phyloP scores from a whole-genome alignment of 139 green algal species.

The Nannochloris sp. region DNA sequence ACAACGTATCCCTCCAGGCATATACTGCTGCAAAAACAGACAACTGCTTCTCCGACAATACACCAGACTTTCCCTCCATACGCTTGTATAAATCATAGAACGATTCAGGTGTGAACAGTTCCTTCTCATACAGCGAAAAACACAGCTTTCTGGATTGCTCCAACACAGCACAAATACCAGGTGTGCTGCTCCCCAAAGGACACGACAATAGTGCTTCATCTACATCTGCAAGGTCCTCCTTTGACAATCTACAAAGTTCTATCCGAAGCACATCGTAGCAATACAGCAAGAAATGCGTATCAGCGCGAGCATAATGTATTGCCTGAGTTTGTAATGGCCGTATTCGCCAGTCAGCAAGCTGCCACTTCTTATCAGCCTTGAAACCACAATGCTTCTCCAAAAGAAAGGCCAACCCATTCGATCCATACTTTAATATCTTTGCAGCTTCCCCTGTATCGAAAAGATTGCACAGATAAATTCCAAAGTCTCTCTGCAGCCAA shows the following conservation, averaged over 20 bases:
- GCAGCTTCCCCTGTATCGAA: constrained; percentile 89
- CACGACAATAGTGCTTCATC: constrained; percentile 3
- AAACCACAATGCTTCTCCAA: constrained; percentile 60
- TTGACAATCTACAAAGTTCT: constrained; percentile 9
- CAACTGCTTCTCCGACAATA: constrained; percentile 38
- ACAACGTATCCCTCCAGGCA: constrained; percentile 63
- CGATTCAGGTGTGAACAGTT: constrained; percentile 23
- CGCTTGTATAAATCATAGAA: constrained; percentile 20
- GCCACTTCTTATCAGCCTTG: constrained; percentile 64
- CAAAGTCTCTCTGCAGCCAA: constrained; percentile 87
- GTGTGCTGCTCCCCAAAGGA: neutral
- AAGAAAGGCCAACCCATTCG: constrained; percentile 60
- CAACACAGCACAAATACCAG: constrained; percentile 51
- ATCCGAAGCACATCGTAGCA: constrained; percentile 68
- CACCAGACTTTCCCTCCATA: constrained; percentile 3
- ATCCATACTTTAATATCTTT: constrained; percentile 21
- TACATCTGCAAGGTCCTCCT: constrained; percentile 6
- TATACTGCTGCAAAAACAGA: constrained; percentile 45
- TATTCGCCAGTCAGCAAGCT: constrained; percentile 92
- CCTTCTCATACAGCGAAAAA: constrained; percentile 65
- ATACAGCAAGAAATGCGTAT: constrained; percentile 94
- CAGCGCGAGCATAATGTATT: constrained; percentile 74
- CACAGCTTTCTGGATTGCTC: constrained; percentile 67
- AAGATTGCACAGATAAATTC: constrained; percentile 86
- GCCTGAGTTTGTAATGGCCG: constrained; percentile 68